Evolutionary conservation across 1,284 basidiomycete genomes (phyloP).

Genomic region (Marasmius tenuissimus): DNA sequence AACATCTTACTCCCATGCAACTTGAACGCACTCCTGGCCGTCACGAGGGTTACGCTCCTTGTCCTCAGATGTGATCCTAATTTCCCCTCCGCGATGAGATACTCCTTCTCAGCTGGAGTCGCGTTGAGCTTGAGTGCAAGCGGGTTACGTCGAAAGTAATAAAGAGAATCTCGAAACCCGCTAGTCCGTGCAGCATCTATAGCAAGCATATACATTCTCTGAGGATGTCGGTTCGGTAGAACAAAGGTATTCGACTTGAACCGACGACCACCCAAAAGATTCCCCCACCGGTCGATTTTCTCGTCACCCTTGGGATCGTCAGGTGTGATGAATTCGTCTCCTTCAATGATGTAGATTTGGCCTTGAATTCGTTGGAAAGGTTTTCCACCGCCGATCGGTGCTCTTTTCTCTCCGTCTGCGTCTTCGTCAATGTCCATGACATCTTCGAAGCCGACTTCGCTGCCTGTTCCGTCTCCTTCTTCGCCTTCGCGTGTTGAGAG

Average conservation of each 20-base stretch:
- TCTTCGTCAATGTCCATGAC: conserved; percentile 39
- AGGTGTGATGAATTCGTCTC: conserved; percentile 86
- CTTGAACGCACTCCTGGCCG: conserved; percentile 92
- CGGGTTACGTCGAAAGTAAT: conserved; percentile 92
- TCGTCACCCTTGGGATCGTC: conserved; percentile 87
- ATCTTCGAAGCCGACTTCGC: conserved; percentile 41
- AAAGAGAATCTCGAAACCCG: conserved; percentile 94
- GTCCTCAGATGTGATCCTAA: conserved; percentile 88
- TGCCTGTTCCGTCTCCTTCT: conserved; percentile 38
- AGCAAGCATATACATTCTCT: conserved; percentile 90
- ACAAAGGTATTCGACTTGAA: conserved; percentile 91
- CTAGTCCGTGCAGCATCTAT: conserved; percentile 96
- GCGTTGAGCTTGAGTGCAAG: conserved; percentile 89
- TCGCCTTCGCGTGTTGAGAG: conserved; percentile 50
- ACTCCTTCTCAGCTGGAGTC: conserved; percentile 86
- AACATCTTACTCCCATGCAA: conserved; percentile 91
- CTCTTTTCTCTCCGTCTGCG: conserved; percentile 49
- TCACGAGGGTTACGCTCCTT: conserved; percentile 91
- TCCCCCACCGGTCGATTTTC: conserved; percentile 88
- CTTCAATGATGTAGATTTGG: conserved; percentile 75
- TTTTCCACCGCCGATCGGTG: conserved; percentile 56
- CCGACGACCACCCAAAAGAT: conserved; percentile 84
- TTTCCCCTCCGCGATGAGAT: conserved; percentile 85
- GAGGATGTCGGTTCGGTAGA: conserved; percentile 79
- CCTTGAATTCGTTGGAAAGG: conserved; percentile 77